These are phyloP conservation scores for Potentilla sterilis DNA, from an alignment of 306 rosid genomes.

Conservation along the genomic window DNA sequence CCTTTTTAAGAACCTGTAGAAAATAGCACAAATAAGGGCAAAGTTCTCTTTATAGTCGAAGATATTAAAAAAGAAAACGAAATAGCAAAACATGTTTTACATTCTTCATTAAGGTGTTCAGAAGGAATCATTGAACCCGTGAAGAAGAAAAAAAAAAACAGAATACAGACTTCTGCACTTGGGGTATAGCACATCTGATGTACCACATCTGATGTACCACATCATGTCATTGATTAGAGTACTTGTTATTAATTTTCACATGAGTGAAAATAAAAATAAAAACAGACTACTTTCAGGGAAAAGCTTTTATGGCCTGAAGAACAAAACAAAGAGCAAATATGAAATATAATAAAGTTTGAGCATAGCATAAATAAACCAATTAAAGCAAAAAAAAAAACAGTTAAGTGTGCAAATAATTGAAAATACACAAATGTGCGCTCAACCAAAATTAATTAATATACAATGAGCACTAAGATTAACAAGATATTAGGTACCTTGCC, in stretches of 20 bases:
- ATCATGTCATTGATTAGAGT: not conserved
- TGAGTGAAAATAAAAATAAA: no score
- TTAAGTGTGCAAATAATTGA: not conserved
- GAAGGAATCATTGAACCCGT: no score
- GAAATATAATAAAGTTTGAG: not conserved
- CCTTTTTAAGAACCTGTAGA: slow-evolving; percentile 88
- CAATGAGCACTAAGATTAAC: not conserved
- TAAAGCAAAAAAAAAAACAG: not conserved
- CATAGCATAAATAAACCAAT: slow-evolving; percentile 3
- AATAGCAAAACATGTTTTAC: not conserved
- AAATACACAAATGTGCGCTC: not conserved
- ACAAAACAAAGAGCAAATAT: not conserved
- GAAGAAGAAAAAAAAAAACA: not conserved
- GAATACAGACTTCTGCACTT: not conserved
- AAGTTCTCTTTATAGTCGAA: slow-evolving; percentile 10
- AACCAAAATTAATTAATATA: not conserved
- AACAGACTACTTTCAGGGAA: not conserved
- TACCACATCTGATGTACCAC: not conserved
- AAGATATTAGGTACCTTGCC: not conserved
- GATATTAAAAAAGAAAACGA: not conserved
- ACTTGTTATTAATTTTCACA: not conserved
- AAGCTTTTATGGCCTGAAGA: not conserved
- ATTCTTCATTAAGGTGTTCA: not conserved
- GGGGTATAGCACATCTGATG: not conserved
- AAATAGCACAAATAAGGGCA: slow-evolving; percentile 13